These are phyloP conservation scores for Abelmoschus esculentus DNA, from an alignment of 345 rosid genomes.

Conservation along the genomic window DNA sequence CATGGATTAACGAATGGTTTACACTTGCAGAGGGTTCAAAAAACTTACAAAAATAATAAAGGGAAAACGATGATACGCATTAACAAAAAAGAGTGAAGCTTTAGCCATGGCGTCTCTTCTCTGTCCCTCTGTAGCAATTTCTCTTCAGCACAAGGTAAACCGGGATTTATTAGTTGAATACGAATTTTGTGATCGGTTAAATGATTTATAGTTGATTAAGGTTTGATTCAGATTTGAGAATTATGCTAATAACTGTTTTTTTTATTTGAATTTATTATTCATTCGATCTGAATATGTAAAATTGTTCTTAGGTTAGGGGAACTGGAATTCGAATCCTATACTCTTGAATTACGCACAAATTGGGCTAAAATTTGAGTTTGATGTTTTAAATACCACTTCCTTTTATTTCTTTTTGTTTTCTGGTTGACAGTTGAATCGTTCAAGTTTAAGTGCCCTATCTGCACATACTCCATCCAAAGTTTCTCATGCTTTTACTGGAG, in stretches of 20 bases:
- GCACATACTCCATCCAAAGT: slow-evolving; percentile 18
- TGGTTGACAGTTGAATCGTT: slow-evolving; percentile 25
- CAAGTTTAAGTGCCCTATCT: slow-evolving; percentile 11
- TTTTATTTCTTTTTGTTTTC: not conserved
- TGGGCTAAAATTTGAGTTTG: not conserved
- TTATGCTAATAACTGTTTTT: not conserved
- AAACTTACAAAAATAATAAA: not conserved
- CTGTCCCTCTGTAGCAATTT: slow-evolving; percentile 32
- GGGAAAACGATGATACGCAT: not conserved
- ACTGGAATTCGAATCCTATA: too few species aligned
- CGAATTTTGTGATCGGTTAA: not conserved
- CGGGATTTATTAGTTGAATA: not conserved
- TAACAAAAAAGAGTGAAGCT: not conserved
- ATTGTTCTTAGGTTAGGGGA: too few species aligned
- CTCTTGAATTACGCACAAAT: not conserved
- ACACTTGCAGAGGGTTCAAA: not conserved
- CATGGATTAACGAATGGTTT: slow-evolving; percentile 7
- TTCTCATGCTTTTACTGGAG: slow-evolving; percentile 18
- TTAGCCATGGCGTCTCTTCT: slow-evolving; percentile 61
- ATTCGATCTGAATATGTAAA: too few species aligned
- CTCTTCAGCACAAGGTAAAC: slow-evolving; percentile 46
- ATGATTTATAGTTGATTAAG: not conserved
- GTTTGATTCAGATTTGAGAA: not conserved
- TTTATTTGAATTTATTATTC: too few species aligned
- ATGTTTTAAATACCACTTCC: not conserved